Base-by-base conservation (phyloP, 176 grass and related monocot species). In the Aegilops umbellulata region DNA sequence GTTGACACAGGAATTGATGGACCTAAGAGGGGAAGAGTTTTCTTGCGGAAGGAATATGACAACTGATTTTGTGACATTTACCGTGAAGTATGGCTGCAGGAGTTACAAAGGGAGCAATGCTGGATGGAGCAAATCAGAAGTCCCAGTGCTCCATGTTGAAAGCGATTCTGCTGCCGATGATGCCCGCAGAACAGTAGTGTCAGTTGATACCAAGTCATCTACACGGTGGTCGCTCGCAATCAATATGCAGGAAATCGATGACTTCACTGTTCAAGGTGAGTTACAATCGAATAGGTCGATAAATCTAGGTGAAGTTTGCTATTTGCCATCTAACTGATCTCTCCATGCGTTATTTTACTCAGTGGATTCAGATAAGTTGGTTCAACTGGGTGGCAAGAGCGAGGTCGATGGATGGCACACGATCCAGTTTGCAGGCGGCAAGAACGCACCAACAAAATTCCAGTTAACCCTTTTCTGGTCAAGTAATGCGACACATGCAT, bases 381-480 rank as follows among this genome's bases (percentile, higher is more conserved):
- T 96, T 76, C 38, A 12, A 13, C 38, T 74, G 15, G 92, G 97
- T 29, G 60, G 69, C 9, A 99, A 96, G 89, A 94, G 61, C 4
- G 80, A 82, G 82, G 38, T 94, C 2, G 90, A 94, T 57, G 90
- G 92, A 63, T 99, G 92, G 97, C 97, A 99, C 15, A 87, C 80
- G 16, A 93, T 96, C 78, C 97, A 99, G 84, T 99, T 96, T 91
- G 87, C 97, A 26, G 97, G 94, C 15, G 97, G 94, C 39, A 96
- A 94, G 61, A 84, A 86, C 60, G 89, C 97, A 2, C 97, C 94
- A 41, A 96, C 87, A 78, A 99, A 93, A 79, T 96, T 96, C 77
- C 85, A 76, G 71, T n/a, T 99, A 76, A 88, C 88, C 36, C 85
- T 99, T 24, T 70, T 91, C 76, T 99, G 92, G 94, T 88, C 84